A percentile compares a stretch with the other conserved stretches of the same genome.
Evolutionary conservation across 2,329 filamentous ascomycete species (phyloP).

Genomic region (Chaetoscypha palmicola): DNA sequence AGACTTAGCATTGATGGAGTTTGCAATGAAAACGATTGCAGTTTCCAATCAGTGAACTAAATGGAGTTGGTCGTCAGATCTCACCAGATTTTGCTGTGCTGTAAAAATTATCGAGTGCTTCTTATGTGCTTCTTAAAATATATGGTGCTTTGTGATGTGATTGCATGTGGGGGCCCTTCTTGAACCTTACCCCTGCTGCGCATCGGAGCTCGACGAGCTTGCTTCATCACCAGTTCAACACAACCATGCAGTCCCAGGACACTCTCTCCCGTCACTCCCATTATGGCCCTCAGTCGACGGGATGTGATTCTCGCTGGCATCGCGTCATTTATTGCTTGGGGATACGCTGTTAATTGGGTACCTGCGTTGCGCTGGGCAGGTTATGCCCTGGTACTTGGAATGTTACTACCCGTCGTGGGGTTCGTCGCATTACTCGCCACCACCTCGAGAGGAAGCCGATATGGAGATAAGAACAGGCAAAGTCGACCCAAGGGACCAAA

Average conservation of each 20-base stretch:
- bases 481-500: constrained; percentile 41
- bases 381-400: constrained; percentile 73
- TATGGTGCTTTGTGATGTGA: too few species aligned
- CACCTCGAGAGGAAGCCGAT: constrained; percentile 48
- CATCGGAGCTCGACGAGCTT: not conserved
- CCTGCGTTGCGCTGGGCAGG: constrained; percentile 77
- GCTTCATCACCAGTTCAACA: constrained; percentile 7
- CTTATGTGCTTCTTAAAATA: too few species aligned
- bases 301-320: constrained; percentile 62
- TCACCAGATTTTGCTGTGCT: too few species aligned
- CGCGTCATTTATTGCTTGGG: constrained; percentile 79
- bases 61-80: too few species aligned
- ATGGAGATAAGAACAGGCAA: constrained; percentile 35
- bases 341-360: constrained; percentile 74
- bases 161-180: not conserved
- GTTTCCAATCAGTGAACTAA: too few species aligned
- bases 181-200: not conserved
- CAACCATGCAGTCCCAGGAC: constrained; percentile 28
- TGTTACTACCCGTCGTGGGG: constrained; percentile 46
- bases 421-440: constrained; percentile 53
- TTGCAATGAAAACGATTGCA: too few species aligned
- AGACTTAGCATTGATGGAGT: too few species aligned
- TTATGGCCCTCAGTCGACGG: constrained; percentile 66
- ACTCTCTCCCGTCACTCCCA: constrained; percentile 25
- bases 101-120: too few species aligned